A percentile compares a stretch with the other conserved stretches of the same genome.
These are phyloP conservation scores for Haberlea rhodopensis DNA, from an alignment of 257 asterid genomes.

Conservation along the genomic window DNA sequence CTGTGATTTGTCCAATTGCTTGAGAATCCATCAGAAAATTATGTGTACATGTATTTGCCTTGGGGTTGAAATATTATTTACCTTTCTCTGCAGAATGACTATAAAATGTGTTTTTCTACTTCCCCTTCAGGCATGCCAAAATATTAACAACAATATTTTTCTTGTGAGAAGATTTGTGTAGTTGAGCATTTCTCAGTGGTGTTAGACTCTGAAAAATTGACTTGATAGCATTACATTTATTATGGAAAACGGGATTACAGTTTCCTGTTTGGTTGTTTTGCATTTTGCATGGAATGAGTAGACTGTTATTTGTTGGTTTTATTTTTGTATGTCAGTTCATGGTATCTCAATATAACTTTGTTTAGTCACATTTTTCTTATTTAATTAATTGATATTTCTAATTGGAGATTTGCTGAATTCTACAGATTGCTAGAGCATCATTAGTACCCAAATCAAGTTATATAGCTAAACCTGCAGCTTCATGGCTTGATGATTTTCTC, in stretches of 20 bases:
- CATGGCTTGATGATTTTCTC: conserved; percentile 98
- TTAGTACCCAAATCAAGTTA: conserved; percentile 83
- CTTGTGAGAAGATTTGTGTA: not conserved
- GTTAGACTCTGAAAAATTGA: not conserved
- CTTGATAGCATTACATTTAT: not conserved
- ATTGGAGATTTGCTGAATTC: conserved; percentile 18
- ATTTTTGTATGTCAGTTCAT: not conserved
- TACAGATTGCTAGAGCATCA: conserved; percentile 92
- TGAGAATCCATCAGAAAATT: not conserved
- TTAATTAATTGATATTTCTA: conserved; percentile 9
- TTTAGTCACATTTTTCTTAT: not conserved
- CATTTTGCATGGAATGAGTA: not conserved
- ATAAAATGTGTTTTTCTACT: not conserved
- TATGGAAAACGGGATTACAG: not conserved
- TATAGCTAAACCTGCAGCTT: conserved; percentile 99
- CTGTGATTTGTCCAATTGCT: not conserved
- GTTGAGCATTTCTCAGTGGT: not conserved
- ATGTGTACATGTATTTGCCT: not conserved
- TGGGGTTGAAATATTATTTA: not conserved
- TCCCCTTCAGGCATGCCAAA: not conserved
- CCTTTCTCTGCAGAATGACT: too few species aligned
- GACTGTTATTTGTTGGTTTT: not conserved
- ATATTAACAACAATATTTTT: not conserved
- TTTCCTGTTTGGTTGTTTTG: not conserved
- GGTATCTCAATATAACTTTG: not conserved